A percentile compares a stretch with the other conserved stretches of the same genome.
Evolutionary conservation across 1,139 yeast genomes (phyloP).

Genomic region (Nakaseomyces kungkrabaensis): DNA sequence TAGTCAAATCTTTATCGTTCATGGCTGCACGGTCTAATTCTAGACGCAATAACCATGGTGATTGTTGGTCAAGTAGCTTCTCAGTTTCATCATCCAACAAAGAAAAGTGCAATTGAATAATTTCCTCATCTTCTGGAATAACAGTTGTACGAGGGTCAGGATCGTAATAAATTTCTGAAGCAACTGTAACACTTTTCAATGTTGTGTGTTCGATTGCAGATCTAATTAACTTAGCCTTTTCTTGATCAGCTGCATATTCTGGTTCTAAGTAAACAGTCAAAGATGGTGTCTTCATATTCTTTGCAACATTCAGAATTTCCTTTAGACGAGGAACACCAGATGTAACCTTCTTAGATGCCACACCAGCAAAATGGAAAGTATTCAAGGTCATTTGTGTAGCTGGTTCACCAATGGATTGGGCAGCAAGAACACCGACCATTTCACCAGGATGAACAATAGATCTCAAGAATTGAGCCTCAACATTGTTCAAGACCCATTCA

Average conservation of each 20-base stretch:
- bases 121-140: conserved; percentile 92
- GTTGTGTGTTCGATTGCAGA: conserved; percentile 96
- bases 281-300: conserved; percentile 97
- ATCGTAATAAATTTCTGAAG: conserved; percentile 93
- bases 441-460: conserved; percentile 97
- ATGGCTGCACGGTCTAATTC: conserved; percentile 97
- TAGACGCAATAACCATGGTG: conserved; percentile 94
- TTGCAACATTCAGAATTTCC: conserved; percentile 97
- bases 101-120: conserved; percentile 93
- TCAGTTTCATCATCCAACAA: conserved; percentile 97
- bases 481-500: conserved; percentile 92
- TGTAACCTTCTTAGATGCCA: conserved; percentile 96
- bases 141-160: conserved; percentile 97
- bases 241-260: conserved; percentile 78
- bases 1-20: conserved; percentile 94
- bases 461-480: conserved; percentile 86
- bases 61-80: conserved; percentile 84
- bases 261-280: conserved; percentile 80
- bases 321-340: conserved; percentile 99
- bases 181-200: conserved; percentile 88
- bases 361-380: conserved; percentile 99
- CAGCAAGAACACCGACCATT: conserved; percentile 99
- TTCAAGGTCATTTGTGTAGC: conserved; percentile 99
- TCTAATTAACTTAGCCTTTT: conserved; percentile 88
- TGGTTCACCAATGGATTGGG: conserved; percentile 99